These are phyloP conservation scores for Pycnococcus provasolii DNA, from an alignment of 139 green algal genomes.

Conservation along the genomic window DNA sequence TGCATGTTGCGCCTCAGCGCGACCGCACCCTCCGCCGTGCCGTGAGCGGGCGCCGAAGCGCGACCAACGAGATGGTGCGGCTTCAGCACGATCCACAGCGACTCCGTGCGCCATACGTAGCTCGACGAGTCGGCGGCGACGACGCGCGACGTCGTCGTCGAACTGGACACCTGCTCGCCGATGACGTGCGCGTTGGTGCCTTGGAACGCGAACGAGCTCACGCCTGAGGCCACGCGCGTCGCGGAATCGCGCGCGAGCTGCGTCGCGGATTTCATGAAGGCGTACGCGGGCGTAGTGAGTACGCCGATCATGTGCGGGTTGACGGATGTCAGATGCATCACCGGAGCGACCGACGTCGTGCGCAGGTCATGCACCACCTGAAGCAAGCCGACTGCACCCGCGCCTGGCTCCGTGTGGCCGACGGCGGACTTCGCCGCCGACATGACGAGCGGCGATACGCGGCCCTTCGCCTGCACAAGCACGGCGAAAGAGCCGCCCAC, in stretches of 20 bases:
- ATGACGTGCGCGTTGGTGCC: slow-evolving; percentile 64
- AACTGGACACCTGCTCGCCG: too few relatives aligned
- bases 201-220: slow-evolving; percentile 75
- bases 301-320: not conserved
- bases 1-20: not conserved
- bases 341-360: not conserved
- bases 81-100: too few relatives aligned
- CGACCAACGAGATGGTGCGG: too few relatives aligned
- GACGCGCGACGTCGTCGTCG: too few relatives aligned
- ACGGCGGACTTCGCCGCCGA: slow-evolving; percentile 62
- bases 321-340: not conserved
- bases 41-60: too few relatives aligned
- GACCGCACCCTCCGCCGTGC: too few relatives aligned
- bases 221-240: slow-evolving; percentile 18
- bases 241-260: not conserved
- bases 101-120: too few relatives aligned
- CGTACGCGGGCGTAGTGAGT: not conserved
- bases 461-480: slow-evolving; percentile 23
- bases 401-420: slow-evolving; percentile 73
- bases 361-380: slow-evolving; percentile 19
- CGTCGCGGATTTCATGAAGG: not conserved
- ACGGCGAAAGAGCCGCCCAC: slow-evolving; percentile 50
- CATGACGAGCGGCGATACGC: slow-evolving; percentile 41
- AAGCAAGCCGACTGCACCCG: slow-evolving; percentile 53
- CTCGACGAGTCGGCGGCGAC: too few relatives aligned